Conservation (phyloP, 2,329 filamentous ascomycete species). For the Aspergillus ustus region DNA sequence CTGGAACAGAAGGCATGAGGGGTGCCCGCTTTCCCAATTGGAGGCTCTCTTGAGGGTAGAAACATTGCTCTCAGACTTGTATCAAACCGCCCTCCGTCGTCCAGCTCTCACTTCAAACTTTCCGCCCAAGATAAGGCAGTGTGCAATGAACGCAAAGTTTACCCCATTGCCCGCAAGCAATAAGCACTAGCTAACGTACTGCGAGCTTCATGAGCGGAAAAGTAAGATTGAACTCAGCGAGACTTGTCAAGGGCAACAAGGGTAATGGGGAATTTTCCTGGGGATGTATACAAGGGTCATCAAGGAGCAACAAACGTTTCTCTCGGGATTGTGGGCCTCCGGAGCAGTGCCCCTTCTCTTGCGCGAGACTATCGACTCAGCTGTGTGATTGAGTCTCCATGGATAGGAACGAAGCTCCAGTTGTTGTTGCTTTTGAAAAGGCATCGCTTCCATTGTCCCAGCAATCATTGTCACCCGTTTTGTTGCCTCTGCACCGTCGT, state of each 20-base stretch:
- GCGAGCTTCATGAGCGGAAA: too few relatives aligned
- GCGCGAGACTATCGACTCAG: background rate
- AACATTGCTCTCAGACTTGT: too few relatives aligned
- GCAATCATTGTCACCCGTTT: background rate
- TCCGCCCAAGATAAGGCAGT: too few relatives aligned
- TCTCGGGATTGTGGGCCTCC: background rate
- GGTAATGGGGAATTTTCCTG: too few relatives aligned
- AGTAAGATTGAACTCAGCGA: background rate
- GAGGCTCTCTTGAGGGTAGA: too few relatives aligned
- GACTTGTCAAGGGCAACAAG: background rate
- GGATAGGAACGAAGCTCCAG: background rate
- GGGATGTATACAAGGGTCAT: background rate
- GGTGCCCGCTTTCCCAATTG: too few relatives aligned
- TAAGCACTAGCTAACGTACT: too few relatives aligned
- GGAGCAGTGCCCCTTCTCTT: background rate
- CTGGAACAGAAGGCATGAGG: too few relatives aligned
- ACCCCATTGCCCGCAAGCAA: too few relatives aligned
- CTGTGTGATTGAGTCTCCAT: background rate
- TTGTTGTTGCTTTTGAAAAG: background rate
- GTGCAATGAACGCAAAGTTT: too few relatives aligned
- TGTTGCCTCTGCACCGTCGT: background rate
- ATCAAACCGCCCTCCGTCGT: too few relatives aligned
- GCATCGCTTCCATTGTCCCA: background rate
- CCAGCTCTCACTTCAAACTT: too few relatives aligned
- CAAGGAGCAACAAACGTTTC: background rate